Percentiles rank a stretch among this genome's conserved stretches.
Evolutionary conservation across 495 filamentous ascomycete species (phyloP).

Genomic region (Extremus antarcticus): DNA sequence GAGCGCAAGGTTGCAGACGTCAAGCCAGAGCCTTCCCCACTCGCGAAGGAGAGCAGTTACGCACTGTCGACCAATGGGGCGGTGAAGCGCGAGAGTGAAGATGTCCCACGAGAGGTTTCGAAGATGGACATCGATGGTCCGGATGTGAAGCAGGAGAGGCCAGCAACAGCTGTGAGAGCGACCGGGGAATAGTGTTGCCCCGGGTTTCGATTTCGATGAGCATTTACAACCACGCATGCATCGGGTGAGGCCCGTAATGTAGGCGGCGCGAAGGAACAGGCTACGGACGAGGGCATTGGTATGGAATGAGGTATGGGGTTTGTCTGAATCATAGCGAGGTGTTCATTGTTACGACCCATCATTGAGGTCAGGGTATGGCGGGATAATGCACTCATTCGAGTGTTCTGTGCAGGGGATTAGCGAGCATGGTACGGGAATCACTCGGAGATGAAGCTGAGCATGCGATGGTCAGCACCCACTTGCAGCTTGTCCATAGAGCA

Average conservation of each 20-base stretch:
- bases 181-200: neutral
- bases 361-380: too few species aligned
- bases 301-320: too few species aligned
- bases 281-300: neutral
- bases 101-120: neutral
- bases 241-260: neutral
- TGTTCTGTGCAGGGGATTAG: too few species aligned
- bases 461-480: too few species aligned
- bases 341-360: neutral
- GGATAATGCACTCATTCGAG: too few species aligned
- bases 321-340: neutral
- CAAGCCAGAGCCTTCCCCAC: neutral
- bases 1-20: neutral
- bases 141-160: neutral
- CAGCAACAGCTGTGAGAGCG: neutral
- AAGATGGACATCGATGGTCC: neutral
- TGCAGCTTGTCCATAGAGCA: too few species aligned
- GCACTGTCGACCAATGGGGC: too few species aligned
- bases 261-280: neutral
- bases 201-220: too few species aligned
- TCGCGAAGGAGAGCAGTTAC: neutral
- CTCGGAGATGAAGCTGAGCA: too few species aligned
- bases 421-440: too few species aligned
- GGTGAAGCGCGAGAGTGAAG: neutral
- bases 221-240: neutral